A percentile compares a stretch with the other conserved stretches of the same genome.
Conservation (phyloP, 208 protist genomes). For the Leptomonas pyrrhocoris region DNA sequence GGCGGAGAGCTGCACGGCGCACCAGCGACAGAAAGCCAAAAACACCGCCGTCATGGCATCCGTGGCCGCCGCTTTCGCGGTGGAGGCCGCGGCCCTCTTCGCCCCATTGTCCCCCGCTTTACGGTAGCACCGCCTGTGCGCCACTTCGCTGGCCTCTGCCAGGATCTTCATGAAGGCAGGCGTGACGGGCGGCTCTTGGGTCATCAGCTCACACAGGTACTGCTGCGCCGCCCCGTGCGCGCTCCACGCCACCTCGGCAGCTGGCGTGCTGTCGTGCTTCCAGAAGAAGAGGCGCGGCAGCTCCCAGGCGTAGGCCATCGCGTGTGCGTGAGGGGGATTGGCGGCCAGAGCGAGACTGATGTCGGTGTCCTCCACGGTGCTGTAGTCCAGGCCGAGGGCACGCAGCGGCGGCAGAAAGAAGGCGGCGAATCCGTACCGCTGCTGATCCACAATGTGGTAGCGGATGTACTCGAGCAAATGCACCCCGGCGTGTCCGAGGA, state of each 20-base stretch:
- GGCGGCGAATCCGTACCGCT: conserved; percentile 49
- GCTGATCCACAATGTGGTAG: conserved; percentile 43
- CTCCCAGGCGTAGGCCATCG: conserved; percentile 60
- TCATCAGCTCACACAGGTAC: conserved; percentile 33
- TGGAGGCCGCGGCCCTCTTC: background rate
- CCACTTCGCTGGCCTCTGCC: conserved; percentile 42
- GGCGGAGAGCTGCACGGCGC: conserved; percentile 23
- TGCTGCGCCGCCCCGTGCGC: conserved; percentile 29
- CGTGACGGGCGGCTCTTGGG: background rate
- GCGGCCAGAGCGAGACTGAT: conserved; percentile 38
- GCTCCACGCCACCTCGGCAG: conserved; percentile 43
- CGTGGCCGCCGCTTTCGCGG: conserved; percentile 1
- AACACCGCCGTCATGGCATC: conserved; percentile 57
- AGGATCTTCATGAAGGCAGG: conserved; percentile 50
- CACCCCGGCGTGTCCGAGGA: conserved; percentile 36
- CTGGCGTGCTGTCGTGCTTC: conserved; percentile 34
- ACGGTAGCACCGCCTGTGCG: conserved; percentile 11
- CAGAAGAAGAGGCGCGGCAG: conserved; percentile 58
- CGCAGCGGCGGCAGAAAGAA: conserved; percentile 74
- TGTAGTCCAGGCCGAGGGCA: conserved; percentile 71
- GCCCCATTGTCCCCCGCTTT: background rate
- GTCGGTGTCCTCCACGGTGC: conserved; percentile 34
- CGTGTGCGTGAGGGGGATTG: conserved; percentile 26
- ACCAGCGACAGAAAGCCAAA: conserved; percentile 52
- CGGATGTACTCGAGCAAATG: conserved; percentile 37